phyloP scores from a whole-genome alignment of 129 eudicot genomes.

The Cynara cardunculus region DNA sequence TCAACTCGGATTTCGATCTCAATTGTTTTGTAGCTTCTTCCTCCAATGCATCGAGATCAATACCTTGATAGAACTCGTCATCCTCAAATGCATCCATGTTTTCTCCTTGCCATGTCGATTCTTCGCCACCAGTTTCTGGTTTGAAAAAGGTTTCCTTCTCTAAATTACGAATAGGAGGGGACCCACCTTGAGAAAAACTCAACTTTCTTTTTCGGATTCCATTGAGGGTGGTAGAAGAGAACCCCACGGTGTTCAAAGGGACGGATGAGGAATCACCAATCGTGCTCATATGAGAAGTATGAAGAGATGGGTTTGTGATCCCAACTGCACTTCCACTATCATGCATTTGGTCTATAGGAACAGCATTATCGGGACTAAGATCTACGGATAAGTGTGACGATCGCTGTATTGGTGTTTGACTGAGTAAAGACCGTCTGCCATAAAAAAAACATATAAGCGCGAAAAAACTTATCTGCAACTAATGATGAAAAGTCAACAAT shows the following conservation, averaged over 20 bases:
- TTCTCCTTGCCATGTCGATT: slow-evolving; percentile 26
- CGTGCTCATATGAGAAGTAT: slow-evolving; percentile 31
- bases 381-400: slow-evolving; percentile 22
- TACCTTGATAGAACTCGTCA: slow-evolving; percentile 59
- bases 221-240: slow-evolving; percentile 12
- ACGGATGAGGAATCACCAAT: slow-evolving; percentile 29
- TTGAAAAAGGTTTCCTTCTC: slow-evolving; percentile 43
- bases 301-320: slow-evolving; percentile 24
- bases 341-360: slow-evolving; percentile 16
- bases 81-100: slow-evolving; percentile 31
- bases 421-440: slow-evolving; percentile 86
- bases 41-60: slow-evolving; percentile 94
- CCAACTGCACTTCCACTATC: slow-evolving; percentile 40
- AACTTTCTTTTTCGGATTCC: slow-evolving; percentile 52
- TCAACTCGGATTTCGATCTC: slow-evolving; percentile 31
- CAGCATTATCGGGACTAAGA: slow-evolving; percentile 39
- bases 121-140: slow-evolving; percentile 24
- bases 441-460: background rate
- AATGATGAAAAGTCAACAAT: background rate
- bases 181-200: slow-evolving; percentile 34
- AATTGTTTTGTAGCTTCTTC: slow-evolving; percentile 68
- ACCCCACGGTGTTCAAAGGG: slow-evolving; percentile 14
- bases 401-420: slow-evolving; percentile 63
- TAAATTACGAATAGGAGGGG: slow-evolving; percentile 58
- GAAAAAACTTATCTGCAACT: background rate